phyloP scores from a whole-genome alignment of 306 rosid genomes.

The Rosa rugosa region DNA sequence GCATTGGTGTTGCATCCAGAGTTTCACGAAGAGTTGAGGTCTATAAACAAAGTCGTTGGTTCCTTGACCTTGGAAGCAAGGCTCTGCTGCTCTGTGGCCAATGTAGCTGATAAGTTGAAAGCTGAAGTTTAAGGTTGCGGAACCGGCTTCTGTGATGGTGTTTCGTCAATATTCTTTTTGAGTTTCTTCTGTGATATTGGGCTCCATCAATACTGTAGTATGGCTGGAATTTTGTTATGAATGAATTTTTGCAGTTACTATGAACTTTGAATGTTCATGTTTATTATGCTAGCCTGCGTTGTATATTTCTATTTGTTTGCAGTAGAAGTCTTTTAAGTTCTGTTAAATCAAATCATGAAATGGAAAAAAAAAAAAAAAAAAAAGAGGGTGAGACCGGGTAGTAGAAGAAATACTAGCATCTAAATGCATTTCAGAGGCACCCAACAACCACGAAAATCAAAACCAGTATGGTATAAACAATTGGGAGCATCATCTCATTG shows the following conservation, averaged over 20 bases:
- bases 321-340: not conserved
- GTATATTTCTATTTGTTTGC: not conserved
- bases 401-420: not conserved
- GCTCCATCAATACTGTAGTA: not conserved
- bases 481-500: conserved; percentile 4
- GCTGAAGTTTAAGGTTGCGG: conserved; percentile 25
- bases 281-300: not conserved
- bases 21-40: conserved; percentile 71
- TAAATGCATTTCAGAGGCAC: not conserved
- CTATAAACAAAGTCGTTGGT: conserved; percentile 40
- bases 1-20: conserved; percentile 64
- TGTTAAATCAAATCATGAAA: not conserved
- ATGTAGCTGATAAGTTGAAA: conserved; percentile 49
- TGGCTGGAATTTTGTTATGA: not conserved
- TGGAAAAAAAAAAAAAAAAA: not conserved
- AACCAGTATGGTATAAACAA: not conserved
- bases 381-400: not conserved
- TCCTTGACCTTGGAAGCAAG: conserved; percentile 64
- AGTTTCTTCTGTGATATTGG: not conserved
- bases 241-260: conserved; percentile 10
- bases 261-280: not conserved
- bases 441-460: not conserved
- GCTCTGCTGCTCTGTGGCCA: conserved; percentile 47
- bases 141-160: not conserved
- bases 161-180: not conserved